Evolutionary conservation across 2,329 filamentous ascomycete genomes (phyloP).

Genomic region (Aspergillus neoniger): DNA sequence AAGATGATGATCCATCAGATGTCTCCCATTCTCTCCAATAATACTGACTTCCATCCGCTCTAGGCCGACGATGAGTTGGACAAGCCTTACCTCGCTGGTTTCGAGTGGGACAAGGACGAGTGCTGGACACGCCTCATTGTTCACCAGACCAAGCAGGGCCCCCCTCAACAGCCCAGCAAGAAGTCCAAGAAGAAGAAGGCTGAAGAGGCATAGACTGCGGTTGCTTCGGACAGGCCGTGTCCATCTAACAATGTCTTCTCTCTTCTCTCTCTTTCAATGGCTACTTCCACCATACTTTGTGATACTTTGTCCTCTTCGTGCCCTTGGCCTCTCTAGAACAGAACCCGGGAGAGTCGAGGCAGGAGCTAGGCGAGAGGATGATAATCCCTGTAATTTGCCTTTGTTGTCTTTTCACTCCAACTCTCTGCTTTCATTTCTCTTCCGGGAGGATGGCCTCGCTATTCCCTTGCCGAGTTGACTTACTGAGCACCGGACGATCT

Average conservation of each 20-base stretch:
- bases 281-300: slow-evolving; percentile 3
- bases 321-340: slow-evolving; percentile 14
- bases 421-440: slow-evolving; percentile 7
- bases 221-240: not conserved
- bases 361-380: slow-evolving; percentile 28
- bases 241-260: not conserved
- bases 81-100: slow-evolving; percentile 82
- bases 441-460: not conserved
- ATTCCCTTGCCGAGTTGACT: not conserved
- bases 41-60: slow-evolving; percentile 1
- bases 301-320: slow-evolving; percentile 20
- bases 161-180: slow-evolving; percentile 49
- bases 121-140: slow-evolving; percentile 86
- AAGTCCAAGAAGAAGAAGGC: slow-evolving; percentile 67
- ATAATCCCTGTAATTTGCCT: slow-evolving; percentile 18
- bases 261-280: slow-evolving; percentile 3
- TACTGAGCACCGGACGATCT: not conserved
- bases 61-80: slow-evolving; percentile 91
- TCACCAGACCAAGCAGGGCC: slow-evolving; percentile 74
- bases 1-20: not conserved
- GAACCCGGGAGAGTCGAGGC: slow-evolving; percentile 28
- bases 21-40: not conserved
- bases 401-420: slow-evolving; percentile 14
- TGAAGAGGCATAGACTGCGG: slow-evolving; percentile 37
- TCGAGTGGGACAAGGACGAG: slow-evolving; percentile 95